Evolutionary conservation across 2,329 filamentous ascomycete genomes (phyloP), one percentile per base, ranked within the genome.

Genomic region (Botrytis byssoidea): DNA sequence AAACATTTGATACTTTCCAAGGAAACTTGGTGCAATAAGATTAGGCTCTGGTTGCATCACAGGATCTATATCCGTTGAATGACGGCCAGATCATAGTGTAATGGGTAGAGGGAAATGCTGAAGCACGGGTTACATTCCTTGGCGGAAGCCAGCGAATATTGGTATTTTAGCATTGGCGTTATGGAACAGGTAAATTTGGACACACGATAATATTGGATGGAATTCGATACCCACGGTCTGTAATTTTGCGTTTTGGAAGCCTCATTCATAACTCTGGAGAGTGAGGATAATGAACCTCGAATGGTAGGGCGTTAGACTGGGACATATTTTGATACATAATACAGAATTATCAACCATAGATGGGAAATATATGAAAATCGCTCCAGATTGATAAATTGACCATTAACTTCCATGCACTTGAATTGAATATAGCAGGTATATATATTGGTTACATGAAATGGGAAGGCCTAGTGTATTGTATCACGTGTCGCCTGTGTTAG

Each of bases 161-260:
- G 66, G 48, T 32, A 40, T 69, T 18, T 57, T 69, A 69, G 66
- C 66, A 51, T 44, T 42, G 66, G 66, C 66, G 66, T 69, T 57
- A 69, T 57, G 66, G 66, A 4, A 40, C 44, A 18, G 48, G 51
- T 18, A 29, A 29, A 68, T 57, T 22, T 68, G 64, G 44, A 37
- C 32, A 48, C 48, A 25, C 22, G 66, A 59, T n/a, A 40, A 69
- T 44, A 57, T 25, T 42, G 51, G 42, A 66, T 37, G 64, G 66
- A 57, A 69, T 32, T 57, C 10, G 66, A 69, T 69, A 69, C 66
- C 66, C 66, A 57, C 37, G 70, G 70, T 71, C 63, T 71, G 69
- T 37, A 51, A 40, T 71, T 51, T 66, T 44, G 51, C 18, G 37
- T 69, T 40, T 5, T 57, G 42, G 18, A 32, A 57, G 18, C 6